Evolutionary conservation across 805 yeast genomes (phyloP).

Genomic region (Spathaspora gorwiae): DNA sequence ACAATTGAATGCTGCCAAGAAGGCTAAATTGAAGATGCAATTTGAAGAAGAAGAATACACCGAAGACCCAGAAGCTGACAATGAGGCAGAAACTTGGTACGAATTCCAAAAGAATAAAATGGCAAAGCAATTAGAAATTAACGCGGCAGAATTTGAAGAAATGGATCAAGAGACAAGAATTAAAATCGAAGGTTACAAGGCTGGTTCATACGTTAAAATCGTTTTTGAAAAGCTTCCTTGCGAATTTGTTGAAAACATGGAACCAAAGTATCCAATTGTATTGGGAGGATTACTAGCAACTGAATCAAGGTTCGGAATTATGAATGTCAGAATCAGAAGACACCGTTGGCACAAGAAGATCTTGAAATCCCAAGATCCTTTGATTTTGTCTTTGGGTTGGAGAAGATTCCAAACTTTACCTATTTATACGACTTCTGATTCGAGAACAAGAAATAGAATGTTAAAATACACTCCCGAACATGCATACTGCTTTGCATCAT

Average conservation of each 20-base stretch:
- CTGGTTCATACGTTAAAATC: slow-evolving; percentile 90
- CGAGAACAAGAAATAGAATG: slow-evolving; percentile 97
- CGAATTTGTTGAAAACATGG: slow-evolving; percentile 83
- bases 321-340: slow-evolving; percentile 91
- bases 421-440: slow-evolving; percentile 91
- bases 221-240: slow-evolving; percentile 82
- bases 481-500: slow-evolving; percentile 91
- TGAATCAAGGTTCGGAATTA: slow-evolving; percentile 87
- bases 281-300: slow-evolving; percentile 89
- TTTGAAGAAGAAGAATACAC: slow-evolving; percentile 76
- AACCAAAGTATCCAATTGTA: slow-evolving; percentile 79
- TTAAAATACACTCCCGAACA: slow-evolving; percentile 98
- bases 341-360: slow-evolving; percentile 99
- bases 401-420: slow-evolving; percentile 97
- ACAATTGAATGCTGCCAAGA: slow-evolving; percentile 78
- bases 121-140: slow-evolving; percentile 93
- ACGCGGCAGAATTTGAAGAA: slow-evolving; percentile 68
- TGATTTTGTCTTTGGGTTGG: slow-evolving; percentile 94
- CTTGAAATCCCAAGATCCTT: slow-evolving; percentile 90
- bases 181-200: slow-evolving; percentile 83
- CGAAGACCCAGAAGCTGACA: slow-evolving; percentile 63
- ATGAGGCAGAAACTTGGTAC: slow-evolving; percentile 93
- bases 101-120: slow-evolving; percentile 95
- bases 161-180: slow-evolving; percentile 75
- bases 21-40: slow-evolving; percentile 82